phyloP scores from a whole-genome alignment of 306 rosid genomes.

The Glycine tomentella region DNA sequence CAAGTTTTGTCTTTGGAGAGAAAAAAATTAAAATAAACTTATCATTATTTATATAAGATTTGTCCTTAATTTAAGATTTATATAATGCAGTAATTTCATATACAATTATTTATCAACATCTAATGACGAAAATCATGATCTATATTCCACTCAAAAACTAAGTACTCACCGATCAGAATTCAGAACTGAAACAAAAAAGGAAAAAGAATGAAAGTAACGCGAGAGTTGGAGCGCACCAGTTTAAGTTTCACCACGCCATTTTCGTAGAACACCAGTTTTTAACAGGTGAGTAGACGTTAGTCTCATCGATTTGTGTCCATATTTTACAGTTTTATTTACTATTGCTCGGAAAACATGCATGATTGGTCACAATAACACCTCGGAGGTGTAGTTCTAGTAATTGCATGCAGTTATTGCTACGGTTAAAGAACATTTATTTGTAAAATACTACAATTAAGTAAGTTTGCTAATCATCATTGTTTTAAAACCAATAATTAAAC shows the following conservation, averaged over 20 bases:
- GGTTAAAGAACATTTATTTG: too few relatives aligned
- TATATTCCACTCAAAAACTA: not conserved
- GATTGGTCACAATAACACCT: not conserved
- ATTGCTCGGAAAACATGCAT: not conserved
- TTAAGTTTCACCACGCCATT: constrained; percentile 41
- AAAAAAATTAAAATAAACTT: too few relatives aligned
- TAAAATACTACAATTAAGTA: not conserved
- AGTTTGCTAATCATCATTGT: not conserved
- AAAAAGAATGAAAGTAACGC: not conserved
- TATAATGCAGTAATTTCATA: too few relatives aligned
- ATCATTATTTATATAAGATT: too few relatives aligned
- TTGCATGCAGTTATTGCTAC: not conserved
- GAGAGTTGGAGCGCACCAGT: too few relatives aligned
- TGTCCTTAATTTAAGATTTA: too few relatives aligned
- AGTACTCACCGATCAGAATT: not conserved
- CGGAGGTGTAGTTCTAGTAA: not conserved
- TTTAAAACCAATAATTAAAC: not conserved
- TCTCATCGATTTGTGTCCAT: not conserved
- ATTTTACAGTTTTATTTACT: not conserved
- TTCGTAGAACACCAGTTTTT: not conserved
- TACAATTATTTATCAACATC: too few relatives aligned
- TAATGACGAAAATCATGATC: not conserved
- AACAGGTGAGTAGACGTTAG: not conserved
- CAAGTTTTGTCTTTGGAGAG: not conserved
- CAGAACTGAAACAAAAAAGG: not conserved